Evolutionary conservation across 257 asterid species (phyloP).

Genomic region (Solanum clarkiae): DNA sequence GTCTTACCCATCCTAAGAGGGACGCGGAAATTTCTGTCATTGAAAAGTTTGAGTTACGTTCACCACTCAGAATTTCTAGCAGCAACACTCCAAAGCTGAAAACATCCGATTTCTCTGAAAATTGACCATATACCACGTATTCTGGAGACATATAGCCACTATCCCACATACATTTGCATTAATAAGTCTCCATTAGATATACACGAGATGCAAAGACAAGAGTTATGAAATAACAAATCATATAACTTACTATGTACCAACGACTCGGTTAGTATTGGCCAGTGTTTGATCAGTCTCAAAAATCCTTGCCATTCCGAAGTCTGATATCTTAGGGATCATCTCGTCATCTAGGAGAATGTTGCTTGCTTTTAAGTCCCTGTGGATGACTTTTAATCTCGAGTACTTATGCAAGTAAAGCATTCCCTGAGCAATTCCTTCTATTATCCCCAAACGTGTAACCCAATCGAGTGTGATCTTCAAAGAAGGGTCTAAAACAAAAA

Average conservation of each 20-base stretch:
- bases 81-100: slow-evolving; percentile 17
- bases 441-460: background rate
- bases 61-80: slow-evolving; percentile 14
- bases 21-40: background rate
- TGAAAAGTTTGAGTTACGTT: slow-evolving; percentile 2
- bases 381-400: slow-evolving; percentile 2
- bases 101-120: slow-evolving; percentile 16
- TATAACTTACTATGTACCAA: slow-evolving; percentile 13
- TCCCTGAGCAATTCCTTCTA: slow-evolving; percentile 3
- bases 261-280: background rate
- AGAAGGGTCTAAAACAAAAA: background rate
- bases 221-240: background rate
- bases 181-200: background rate
- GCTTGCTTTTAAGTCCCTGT: slow-evolving; percentile 4
- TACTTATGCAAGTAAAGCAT: background rate
- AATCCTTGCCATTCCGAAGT: slow-evolving; percentile 10
- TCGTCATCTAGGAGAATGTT: background rate
- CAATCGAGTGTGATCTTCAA: background rate
- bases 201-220: background rate
- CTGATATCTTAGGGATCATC: slow-evolving; percentile 5
- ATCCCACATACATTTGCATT: background rate
- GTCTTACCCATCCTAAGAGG: slow-evolving; percentile 17
- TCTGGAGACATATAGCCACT: slow-evolving; percentile 24
- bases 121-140: slow-evolving; percentile 9
- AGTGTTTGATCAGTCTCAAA: background rate